Conservation (phyloP, 148 eudicot species). For the Camellia granthamiana region DNA sequence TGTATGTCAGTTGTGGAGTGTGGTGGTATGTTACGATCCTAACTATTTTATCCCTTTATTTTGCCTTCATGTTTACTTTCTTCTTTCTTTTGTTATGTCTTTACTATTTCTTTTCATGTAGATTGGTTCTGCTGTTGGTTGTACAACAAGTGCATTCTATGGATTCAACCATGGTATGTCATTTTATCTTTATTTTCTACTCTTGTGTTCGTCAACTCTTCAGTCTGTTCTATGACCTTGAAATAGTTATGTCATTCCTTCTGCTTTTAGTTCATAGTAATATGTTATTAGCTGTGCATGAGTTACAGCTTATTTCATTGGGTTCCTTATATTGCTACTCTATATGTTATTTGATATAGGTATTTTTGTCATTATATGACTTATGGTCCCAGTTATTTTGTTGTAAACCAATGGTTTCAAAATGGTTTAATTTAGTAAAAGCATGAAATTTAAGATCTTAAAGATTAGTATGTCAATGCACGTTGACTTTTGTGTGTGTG, state of each 20-base stretch:
- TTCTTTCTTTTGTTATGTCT: not conserved
- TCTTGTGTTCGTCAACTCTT: not conserved
- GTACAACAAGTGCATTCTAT: conserved; percentile 84
- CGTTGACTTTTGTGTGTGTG: not conserved
- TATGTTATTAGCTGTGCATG: not conserved
- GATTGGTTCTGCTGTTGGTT: conserved; percentile 98
- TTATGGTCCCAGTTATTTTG: not conserved
- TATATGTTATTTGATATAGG: not conserved
- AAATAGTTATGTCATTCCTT: not conserved
- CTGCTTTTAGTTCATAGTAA: no score
- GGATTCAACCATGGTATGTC: conserved; percentile 76
- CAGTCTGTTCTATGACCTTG: not conserved
- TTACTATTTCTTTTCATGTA: conserved; percentile 18
- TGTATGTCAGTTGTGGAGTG: not conserved
- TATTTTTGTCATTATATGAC: not conserved
- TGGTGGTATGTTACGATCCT: not conserved
- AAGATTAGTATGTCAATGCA: not conserved
- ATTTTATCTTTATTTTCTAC: not conserved
- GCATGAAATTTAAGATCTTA: not conserved
- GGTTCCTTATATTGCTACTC: not conserved
- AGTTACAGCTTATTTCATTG: not conserved
- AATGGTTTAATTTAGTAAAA: not conserved
- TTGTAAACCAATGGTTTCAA: not conserved
- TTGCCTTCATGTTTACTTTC: not conserved
- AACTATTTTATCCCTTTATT: not conserved